These are phyloP conservation scores for Daldinia sp. DNA, from an alignment of 2,329 filamentous ascomycete genomes.

Conservation along the genomic window DNA sequence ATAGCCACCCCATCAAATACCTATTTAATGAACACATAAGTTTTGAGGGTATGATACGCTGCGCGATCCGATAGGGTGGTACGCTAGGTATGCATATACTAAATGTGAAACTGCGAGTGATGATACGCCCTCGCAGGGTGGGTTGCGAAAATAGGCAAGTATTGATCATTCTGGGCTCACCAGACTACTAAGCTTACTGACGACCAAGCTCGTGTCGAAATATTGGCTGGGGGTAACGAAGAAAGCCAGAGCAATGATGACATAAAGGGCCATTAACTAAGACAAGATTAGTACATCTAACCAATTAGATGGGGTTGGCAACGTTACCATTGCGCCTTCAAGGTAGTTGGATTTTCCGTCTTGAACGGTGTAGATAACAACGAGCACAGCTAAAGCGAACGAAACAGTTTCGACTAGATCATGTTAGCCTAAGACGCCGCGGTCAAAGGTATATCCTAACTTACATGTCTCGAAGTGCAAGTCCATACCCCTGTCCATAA, in stretches of 20 bases:
- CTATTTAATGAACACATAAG: conserved; percentile 1
- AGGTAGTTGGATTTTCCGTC: conserved; percentile 87
- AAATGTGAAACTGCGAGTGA: conserved; percentile 4
- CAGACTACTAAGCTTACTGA: conserved; percentile 13
- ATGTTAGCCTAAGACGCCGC: conserved; percentile 23
- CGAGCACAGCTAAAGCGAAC: conserved; percentile 77
- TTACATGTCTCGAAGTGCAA: conserved; percentile 78
- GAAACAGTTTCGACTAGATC: conserved; percentile 73
- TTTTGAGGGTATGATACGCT: neutral
- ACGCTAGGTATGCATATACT: conserved; percentile 1
- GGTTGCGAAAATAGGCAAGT: neutral
- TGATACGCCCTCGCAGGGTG: conserved; percentile 5
- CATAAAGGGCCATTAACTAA: conserved; percentile 60
- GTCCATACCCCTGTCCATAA: conserved; percentile 75
- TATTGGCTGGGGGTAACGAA: conserved; percentile 62
- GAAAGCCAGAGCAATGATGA: conserved; percentile 69
- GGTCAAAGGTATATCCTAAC: conserved; percentile 29
- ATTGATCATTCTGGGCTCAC: conserved; percentile 25
- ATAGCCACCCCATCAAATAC: too few relatives aligned
- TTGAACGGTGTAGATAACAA: conserved; percentile 79
- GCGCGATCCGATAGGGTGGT: neutral
- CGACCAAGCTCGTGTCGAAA: conserved; percentile 50
- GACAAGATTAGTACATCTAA: conserved; percentile 28
- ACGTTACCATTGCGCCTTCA: conserved; percentile 75
- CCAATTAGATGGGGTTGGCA: neutral